These are phyloP conservation scores for Pythium inflatum DNA, from an alignment of 352 stramenopile genomes.

Conservation along the genomic window DNA sequence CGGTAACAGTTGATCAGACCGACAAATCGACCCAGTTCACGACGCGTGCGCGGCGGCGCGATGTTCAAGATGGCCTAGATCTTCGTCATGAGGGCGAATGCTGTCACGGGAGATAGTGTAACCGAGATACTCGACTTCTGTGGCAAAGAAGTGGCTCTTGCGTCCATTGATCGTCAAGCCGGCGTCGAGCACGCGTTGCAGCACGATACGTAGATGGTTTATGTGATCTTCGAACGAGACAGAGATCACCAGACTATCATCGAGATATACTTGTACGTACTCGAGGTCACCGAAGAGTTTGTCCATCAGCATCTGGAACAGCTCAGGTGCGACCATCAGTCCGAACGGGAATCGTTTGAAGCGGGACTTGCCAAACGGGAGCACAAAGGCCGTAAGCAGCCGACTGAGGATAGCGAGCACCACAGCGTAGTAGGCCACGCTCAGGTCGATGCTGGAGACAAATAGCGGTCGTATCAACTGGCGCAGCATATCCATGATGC, in stretches of 20 bases:
- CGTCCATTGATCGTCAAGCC: not conserved
- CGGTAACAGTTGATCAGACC: not conserved
- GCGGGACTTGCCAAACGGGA: not conserved
- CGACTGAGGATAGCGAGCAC: not conserved
- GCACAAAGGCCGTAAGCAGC: not conserved
- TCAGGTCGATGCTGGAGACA: not conserved
- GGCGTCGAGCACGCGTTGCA: not conserved
- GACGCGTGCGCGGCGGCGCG: not conserved
- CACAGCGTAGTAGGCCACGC: not conserved
- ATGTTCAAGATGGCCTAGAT: not conserved
- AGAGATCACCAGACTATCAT: not conserved
- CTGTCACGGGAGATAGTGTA: not conserved
- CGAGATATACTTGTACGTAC: not conserved
- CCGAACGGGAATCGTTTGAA: not conserved
- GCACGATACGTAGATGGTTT: not conserved
- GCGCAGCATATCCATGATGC: not conserved
- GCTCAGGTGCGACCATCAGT: too few relatives aligned
- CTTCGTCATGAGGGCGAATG: too few relatives aligned
- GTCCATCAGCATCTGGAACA: not conserved
- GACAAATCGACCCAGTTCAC: not conserved
- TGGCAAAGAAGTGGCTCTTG: not conserved
- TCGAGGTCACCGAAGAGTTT: not conserved
- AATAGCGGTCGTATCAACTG: not conserved
- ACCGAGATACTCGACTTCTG: not conserved
- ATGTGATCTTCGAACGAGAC: not conserved